These are phyloP conservation scores for Cantharellus anzutake DNA, from an alignment of 768 basidiomycete species.

Conservation along the genomic window DNA sequence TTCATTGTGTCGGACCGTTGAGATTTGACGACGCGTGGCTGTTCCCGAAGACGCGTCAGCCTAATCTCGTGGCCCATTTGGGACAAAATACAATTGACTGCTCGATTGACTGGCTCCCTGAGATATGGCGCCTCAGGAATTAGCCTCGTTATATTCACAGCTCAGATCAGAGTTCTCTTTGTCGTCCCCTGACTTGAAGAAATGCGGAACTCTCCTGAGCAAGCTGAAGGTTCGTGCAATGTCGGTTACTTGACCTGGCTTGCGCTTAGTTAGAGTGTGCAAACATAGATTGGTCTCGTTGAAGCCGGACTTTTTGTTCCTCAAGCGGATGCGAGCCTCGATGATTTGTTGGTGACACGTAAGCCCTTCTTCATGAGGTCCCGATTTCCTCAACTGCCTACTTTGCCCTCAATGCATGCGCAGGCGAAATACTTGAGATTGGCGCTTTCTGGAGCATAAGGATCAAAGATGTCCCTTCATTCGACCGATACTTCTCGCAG, in stretches of 20 bases:
- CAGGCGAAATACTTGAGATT: slow-evolving; percentile 90
- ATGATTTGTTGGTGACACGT: slow-evolving; percentile 63
- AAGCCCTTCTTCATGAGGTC: slow-evolving; percentile 14
- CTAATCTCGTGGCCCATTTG: slow-evolving; percentile 7
- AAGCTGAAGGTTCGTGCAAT: slow-evolving; percentile 47
- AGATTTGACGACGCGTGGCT: slow-evolving; percentile 12
- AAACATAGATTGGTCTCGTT: slow-evolving; percentile 47
- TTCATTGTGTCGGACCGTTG: slow-evolving; percentile 23
- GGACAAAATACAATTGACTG: background rate
- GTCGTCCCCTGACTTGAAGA: slow-evolving; percentile 46
- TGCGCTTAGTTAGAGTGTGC: background rate
- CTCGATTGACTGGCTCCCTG: background rate
- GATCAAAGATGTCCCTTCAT: slow-evolving; percentile 71
- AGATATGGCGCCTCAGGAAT: slow-evolving; percentile 31
- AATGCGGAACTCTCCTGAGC: slow-evolving; percentile 39
- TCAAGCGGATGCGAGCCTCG: slow-evolving; percentile 36
- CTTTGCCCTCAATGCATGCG: background rate
- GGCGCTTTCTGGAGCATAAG: slow-evolving; percentile 90
- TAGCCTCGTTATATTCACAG: slow-evolving; percentile 43
- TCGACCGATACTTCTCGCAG: slow-evolving; percentile 89
- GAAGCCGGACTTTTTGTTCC: slow-evolving; percentile 62
- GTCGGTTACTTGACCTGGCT: background rate
- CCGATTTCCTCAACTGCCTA: background rate
- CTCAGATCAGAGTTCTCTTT: slow-evolving; percentile 48
- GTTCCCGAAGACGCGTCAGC: slow-evolving; percentile 1